Base-by-base conservation (phyloP, 2,329 filamentous ascomycete species). In the Aphanocladium album region DNA sequence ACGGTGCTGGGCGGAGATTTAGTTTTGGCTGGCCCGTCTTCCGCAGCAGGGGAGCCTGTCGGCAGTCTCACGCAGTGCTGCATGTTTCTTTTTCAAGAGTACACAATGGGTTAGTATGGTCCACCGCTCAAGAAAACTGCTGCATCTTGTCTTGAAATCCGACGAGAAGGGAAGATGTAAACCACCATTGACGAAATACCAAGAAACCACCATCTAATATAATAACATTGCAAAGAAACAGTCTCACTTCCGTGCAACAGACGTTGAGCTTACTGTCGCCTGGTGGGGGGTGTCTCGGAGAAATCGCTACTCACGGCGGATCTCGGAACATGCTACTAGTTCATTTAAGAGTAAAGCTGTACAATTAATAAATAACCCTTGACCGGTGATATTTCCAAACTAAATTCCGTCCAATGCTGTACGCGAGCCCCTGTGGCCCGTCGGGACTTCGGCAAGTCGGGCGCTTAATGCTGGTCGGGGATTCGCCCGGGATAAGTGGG, bases 391-490 rank as follows among this genome's bases (percentile, higher is more conserved):
- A n/a, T 35, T n/a, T 23, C 21, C 12, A 7, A 35, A 7, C 43
- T 9, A 5, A 14, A 8, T 19, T 9, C 11, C 12, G 30, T 46
- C 57, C 47, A 60, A 46, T 45, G 25, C 17, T 2, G 27, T 45
- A 9, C 57, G 3, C 23, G 30, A 39, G 25, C 17, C 12, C 23
- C 5, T 33, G 23, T 17, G 5, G 23, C 46, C 11, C 25, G 11
- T 17, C 57, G 57, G 57, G n/a, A 54, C n/a, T 49, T 33, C 57
- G 57, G 57, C 57, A 60, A 30, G 21, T 25, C n/a, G 43, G 57
- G 50, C 57, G 57, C 30, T 43, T 60, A 60, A 60, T 54, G 39
- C 50, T 60, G 21, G 16, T 21, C 43, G 50, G 17, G 41, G 50
- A 60, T 60, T 60, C 57, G 57, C 50, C 41, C 21, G 8, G 23